Conservation (phyloP, 345 rosid genomes). For the Streptanthus diversifolius region DNA sequence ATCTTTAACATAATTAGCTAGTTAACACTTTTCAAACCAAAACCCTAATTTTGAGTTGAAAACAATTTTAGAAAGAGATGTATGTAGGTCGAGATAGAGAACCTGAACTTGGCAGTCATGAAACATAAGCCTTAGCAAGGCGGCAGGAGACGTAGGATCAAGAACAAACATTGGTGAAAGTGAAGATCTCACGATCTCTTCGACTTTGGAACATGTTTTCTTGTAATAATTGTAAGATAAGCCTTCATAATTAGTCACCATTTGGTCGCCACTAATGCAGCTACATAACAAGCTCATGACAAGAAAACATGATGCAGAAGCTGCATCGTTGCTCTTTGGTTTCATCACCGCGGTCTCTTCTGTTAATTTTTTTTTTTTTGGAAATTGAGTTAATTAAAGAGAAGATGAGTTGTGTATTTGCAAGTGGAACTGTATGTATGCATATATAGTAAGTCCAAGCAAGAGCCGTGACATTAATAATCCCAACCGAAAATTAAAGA, state of each 20-base stretch:
- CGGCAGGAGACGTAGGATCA: conserved; percentile 46
- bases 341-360: conserved; percentile 18
- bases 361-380: neutral
- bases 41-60: neutral
- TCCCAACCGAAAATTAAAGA: conserved; percentile 8
- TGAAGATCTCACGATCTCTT: conserved; percentile 38
- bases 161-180: conserved; percentile 30
- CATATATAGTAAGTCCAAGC: conserved; percentile 14
- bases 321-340: conserved; percentile 15
- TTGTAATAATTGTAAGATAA: conserved; percentile 41
- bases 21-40: neutral
- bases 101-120: conserved; percentile 61
- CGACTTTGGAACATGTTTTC: conserved; percentile 42
- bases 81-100: neutral
- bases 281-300: conserved; percentile 22
- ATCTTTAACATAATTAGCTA: neutral
- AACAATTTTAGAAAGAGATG: neutral
- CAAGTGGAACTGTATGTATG: conserved; percentile 14
- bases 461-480: conserved; percentile 24
- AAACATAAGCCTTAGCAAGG: conserved; percentile 49
- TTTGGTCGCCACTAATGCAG: conserved; percentile 17
- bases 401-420: neutral
- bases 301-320: conserved; percentile 10
- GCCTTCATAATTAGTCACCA: conserved; percentile 8
- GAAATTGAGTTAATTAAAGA: neutral